Base-by-base conservation (phyloP, 2,329 filamentous ascomycete species). In the Chaetomiaceae sp. region DNA sequence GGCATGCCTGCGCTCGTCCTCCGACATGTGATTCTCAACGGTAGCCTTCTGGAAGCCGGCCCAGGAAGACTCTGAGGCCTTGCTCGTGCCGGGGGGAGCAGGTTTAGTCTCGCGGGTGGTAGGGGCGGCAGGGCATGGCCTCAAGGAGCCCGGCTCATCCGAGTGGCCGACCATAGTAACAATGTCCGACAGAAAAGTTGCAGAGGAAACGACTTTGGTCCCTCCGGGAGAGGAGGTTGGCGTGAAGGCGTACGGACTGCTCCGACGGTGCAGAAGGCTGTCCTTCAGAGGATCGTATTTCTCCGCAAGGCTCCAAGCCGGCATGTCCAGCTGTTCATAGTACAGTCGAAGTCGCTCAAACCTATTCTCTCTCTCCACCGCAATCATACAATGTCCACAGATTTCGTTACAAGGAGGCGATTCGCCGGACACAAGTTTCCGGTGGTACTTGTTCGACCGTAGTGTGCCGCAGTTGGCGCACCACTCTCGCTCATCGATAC, bases 371-470 rank as follows among this genome's bases (percentile, higher is more conserved):
- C 32, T 33, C 42, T 48, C 25, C 8, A 18, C 27, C 4, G 2
- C 38, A 10, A 25, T 48, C n/a, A 38, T 29, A 34, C 47, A 56
- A 4, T 41, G 37, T 1, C 43, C 50, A 25, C 53, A 56, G 3
- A 51, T 29, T 6, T 56, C 54, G 4, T 42, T 27, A 42, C 47
- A 41, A 3, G 47, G 42, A 5, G 47, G 25, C 44, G 42, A 4
- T 8, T 36, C 3, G 14, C 48, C 48, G 3, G 36, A 48, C 16
- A 21, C n/a, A 8, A 52, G 37, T 20, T 41, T 25, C 14, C 32
- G 30, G 36, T 56, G 54, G 44, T 50, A 52, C 25, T 38, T n/a
- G 21, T 48, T 48, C 9, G 56, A 58, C 23, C 56, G 54, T 11
- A 56, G 27, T 1, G 25, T 45, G 40, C 56, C 56, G 48, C 56